phyloP scores from a whole-genome alignment of 306 rosid species.

The Begonia masoniana region DNA sequence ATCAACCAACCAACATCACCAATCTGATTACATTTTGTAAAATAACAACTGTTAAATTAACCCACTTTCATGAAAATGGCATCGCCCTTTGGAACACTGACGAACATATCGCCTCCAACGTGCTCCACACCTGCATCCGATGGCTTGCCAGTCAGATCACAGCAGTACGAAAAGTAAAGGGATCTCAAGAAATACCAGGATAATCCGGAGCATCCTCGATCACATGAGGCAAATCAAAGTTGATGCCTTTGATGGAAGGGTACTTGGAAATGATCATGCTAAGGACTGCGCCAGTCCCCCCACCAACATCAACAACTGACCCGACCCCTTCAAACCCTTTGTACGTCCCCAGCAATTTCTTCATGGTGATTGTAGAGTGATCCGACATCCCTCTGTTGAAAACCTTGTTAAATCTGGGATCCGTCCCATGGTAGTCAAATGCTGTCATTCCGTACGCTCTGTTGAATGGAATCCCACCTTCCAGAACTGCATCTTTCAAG shows the following conservation, averaged over 20 bases:
- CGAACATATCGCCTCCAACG: conserved; percentile 95
- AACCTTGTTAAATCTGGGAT: conserved; percentile 80
- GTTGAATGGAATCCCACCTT: conserved; percentile 91
- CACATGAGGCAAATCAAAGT: conserved; percentile 86
- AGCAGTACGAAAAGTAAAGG: neutral
- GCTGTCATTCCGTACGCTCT: conserved; percentile 86
- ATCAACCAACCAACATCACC: conserved; percentile 3
- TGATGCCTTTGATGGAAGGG: conserved; percentile 68
- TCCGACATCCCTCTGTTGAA: conserved; percentile 85
- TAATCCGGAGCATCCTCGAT: conserved; percentile 64
- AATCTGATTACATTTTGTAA: neutral
- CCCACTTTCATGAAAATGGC: conserved; percentile 86
- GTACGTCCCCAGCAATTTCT: conserved; percentile 60
- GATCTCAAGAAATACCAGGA: conserved; percentile 24
- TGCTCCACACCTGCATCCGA: conserved; percentile 69
- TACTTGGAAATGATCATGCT: conserved; percentile 66
- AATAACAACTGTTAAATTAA: neutral
- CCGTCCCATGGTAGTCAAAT: conserved; percentile 76
- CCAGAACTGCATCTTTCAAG: conserved; percentile 74
- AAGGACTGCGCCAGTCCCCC: conserved; percentile 72
- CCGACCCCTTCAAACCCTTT: conserved; percentile 65
- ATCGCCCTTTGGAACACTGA: conserved; percentile 69
- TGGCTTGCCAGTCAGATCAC: neutral
- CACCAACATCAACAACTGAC: conserved; percentile 82
- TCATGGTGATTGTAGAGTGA: conserved; percentile 79